Percentiles rank a stretch among this genome's conserved stretches.
Evolutionary conservation across 129 eudicot species (phyloP).

Genomic region (Ambrosia artemisiifolia): DNA sequence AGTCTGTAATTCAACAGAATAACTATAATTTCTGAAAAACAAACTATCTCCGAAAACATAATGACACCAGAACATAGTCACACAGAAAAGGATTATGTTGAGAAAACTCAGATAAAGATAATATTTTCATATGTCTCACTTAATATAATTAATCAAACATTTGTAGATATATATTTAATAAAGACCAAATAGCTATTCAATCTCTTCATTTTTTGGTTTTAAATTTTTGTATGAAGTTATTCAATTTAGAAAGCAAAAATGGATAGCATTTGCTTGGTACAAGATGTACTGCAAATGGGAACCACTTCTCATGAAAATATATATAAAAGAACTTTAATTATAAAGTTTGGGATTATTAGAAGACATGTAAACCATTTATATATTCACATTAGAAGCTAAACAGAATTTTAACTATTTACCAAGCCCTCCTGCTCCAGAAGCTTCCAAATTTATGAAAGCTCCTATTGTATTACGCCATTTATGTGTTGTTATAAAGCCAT

Average conservation of each 20-base stretch:
- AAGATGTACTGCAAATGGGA: not conserved
- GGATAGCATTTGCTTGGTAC: not conserved
- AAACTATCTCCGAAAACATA: slow-evolving; percentile 1
- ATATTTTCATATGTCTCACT: not conserved
- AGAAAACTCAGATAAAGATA: not conserved
- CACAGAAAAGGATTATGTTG: not conserved
- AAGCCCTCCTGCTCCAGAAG: slow-evolving; percentile 90
- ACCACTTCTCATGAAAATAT: not conserved
- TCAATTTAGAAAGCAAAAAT: not conserved
- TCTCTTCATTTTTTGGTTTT: not conserved
- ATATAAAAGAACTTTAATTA: not conserved
- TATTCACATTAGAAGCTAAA: slow-evolving; percentile 14
- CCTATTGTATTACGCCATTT: slow-evolving; percentile 90
- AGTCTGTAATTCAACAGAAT: slow-evolving; percentile 49
- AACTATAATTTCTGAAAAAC: not conserved
- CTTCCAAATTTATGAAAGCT: slow-evolving; percentile 91
- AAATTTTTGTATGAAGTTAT: not conserved
- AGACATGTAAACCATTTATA: slow-evolving; percentile 1
- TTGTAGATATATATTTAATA: not conserved
- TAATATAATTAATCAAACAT: not conserved
- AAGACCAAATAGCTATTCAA: not conserved
- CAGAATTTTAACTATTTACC: slow-evolving; percentile 43
- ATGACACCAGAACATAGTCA: slow-evolving; percentile 19
- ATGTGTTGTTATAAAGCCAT: slow-evolving; percentile 93
- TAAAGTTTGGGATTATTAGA: not conserved